Percentiles rank a stretch among this genome's conserved stretches.
These are phyloP conservation scores for Aspergillus caelatus DNA, from an alignment of 2,329 filamentous ascomycete genomes.

Conservation along the genomic window DNA sequence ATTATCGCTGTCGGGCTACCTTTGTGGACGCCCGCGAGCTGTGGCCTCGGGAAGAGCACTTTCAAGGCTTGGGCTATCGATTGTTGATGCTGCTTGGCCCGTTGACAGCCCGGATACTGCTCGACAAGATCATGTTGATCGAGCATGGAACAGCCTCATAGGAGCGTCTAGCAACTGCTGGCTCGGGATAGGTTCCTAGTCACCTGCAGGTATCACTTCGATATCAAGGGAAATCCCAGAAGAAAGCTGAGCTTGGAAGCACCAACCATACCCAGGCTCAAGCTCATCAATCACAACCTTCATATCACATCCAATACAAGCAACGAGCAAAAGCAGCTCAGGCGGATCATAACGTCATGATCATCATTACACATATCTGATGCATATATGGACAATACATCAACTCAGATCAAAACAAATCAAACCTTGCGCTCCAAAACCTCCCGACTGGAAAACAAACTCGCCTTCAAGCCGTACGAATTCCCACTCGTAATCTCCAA, in stretches of 20 bases:
- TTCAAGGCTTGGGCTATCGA: neutral
- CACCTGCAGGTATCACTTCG: neutral
- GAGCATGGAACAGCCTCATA: neutral
- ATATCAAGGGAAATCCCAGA: neutral
- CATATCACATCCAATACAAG: neutral
- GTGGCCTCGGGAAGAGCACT: neutral
- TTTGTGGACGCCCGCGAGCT: neutral
- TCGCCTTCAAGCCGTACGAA: constrained; percentile 62
- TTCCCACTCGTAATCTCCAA: constrained; percentile 65
- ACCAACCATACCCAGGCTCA: neutral
- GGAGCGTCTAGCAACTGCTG: neutral
- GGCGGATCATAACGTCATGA: constrained; percentile 5
- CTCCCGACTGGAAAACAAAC: constrained; percentile 46
- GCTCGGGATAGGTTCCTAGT: neutral
- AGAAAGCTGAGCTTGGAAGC: neutral
- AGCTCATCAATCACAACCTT: neutral
- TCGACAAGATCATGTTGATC: neutral
- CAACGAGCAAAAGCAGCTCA: constrained; percentile 11
- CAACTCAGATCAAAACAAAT: constrained; percentile 3
- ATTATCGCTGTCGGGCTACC: neutral
- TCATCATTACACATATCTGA: neutral
- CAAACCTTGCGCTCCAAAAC: constrained; percentile 33
- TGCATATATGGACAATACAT: neutral
- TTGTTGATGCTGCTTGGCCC: neutral
- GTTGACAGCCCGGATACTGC: neutral